A percentile compares a stretch with the other conserved stretches of the same genome.
phyloP scores from a whole-genome alignment of 805 yeast species.

The Candida sithepensis region DNA sequence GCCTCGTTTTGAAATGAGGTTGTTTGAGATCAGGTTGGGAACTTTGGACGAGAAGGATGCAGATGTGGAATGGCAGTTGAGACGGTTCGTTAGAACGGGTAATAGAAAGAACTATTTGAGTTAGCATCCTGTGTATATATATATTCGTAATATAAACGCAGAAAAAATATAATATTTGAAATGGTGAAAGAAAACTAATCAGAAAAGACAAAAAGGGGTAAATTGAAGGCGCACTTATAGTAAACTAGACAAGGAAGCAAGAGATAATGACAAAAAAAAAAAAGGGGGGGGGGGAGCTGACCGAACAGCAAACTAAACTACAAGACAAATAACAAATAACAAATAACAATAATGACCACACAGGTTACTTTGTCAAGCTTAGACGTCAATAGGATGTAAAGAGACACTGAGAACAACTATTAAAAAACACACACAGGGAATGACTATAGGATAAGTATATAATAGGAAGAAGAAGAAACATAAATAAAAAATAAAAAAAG shows the following conservation, averaged over 20 bases:
- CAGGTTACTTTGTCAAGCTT: no score
- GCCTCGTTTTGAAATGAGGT: constrained; percentile 96
- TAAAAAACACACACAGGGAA: no score
- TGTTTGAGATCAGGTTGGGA: constrained; percentile 84
- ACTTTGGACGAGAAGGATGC: constrained; percentile 94
- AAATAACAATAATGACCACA: no score
- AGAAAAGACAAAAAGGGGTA: constrained; percentile 13
- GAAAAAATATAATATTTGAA: constrained; percentile 18
- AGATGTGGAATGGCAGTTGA: constrained; percentile 94
- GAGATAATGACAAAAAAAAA: not conserved
- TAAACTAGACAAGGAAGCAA: not conserved
- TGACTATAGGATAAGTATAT: no score
- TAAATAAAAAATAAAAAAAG: no score
- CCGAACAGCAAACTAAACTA: no score
- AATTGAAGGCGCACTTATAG: not conserved
- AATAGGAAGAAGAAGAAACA: no score
- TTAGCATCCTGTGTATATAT: not conserved
- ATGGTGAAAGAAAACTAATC: no score
- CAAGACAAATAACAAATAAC: no score
- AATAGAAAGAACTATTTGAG: constrained; percentile 83
- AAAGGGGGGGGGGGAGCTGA: no score
- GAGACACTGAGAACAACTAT: no score
- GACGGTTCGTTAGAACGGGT: constrained; percentile 93
- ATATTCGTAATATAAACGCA: not conserved
- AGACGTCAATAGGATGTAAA: no score